Evolutionary conservation across 139 green algal genomes (phyloP), one percentile per base, ranked within the genome.

Genomic region (Yamagishiella unicocca): DNA sequence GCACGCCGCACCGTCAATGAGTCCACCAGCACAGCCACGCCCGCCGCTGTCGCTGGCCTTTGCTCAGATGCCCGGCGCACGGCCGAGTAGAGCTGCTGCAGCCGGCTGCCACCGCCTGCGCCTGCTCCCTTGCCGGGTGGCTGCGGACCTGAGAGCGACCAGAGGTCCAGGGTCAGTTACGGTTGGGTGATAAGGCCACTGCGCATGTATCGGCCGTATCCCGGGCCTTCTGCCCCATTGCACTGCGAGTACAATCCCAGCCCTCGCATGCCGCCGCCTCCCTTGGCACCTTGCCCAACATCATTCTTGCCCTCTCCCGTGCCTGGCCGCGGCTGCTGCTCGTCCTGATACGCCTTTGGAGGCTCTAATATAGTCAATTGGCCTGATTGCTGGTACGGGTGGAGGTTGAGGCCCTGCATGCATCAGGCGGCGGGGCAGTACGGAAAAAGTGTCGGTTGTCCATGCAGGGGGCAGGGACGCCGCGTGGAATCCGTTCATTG

Each of bases 391-490:
- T 50, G 35, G 27, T 22, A 81, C 19, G 74, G 50, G 4, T 38
- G 37, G 33, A 89, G 76, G 35, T 74, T 89, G 9, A 89, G 1
- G 7, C 85, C 85, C 85, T 89, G 73, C 24, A n/a, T n/a, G n/a
- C n/a, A n/a, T n/a, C n/a, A n/a, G n/a, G n/a, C n/a, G n/a, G n/a
- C n/a, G 45, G 27, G 50, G 17, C 50, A 58, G 50, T 58, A 25
- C 14, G 50, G 12, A 12, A 58, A 58, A 25, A 58, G 17, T 58
- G 50, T 58, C 17, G 50, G 50, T 58, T 58, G 50, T n/a, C 50
- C 12, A 25, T 58, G 50, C 50, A 58, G 50, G 50, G 50, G 50
- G 17, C 50, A 58, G 50, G 17, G 17, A 58, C 50, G 50, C 14
- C 12, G 14, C 50, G 14, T 58, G 17, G 50, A 12, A 58, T 17